Evolutionary conservation across 2,329 filamentous ascomycete genomes (phyloP).

Genomic region (Epichloe hybrida): DNA sequence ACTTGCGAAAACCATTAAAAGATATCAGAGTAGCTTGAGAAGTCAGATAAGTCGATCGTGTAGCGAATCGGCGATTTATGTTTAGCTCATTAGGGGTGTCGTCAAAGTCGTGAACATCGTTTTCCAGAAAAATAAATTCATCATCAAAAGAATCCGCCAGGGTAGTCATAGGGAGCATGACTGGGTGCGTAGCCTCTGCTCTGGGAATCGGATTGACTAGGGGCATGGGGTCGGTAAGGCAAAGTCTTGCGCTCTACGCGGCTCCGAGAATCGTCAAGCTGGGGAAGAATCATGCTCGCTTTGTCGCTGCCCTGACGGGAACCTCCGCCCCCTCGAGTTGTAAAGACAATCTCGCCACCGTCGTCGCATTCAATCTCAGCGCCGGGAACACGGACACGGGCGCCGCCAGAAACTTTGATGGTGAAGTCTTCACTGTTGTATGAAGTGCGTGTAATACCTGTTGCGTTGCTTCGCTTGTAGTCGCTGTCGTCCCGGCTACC

Average conservation of each 20-base stretch:
- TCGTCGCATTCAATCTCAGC: conserved; percentile 45
- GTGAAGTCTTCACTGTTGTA: conserved; percentile 42
- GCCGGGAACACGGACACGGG: conserved; percentile 41
- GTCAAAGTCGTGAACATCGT: background rate
- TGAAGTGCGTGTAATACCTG: conserved; percentile 42
- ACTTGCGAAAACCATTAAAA: background rate
- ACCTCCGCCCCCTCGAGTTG: conserved; percentile 14
- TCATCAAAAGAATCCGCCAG: conserved; percentile 19
- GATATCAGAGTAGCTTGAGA: background rate
- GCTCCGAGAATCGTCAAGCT: conserved; percentile 30
- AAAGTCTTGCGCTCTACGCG: conserved; percentile 30
- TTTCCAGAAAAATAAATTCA: background rate
- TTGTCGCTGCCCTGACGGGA: conserved; percentile 36
- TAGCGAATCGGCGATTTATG: conserved; percentile 4
- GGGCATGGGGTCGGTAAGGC: conserved; percentile 30
- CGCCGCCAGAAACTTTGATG: conserved; percentile 43
- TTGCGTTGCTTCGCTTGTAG: conserved; percentile 47
- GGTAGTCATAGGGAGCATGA: conserved; percentile 16
- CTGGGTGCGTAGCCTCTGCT: conserved; percentile 20
- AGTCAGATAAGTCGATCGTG: background rate
- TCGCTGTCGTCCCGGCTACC: conserved; percentile 51
- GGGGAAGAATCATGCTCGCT: conserved; percentile 32
- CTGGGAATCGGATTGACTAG: conserved; percentile 36
- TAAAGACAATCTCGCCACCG: conserved; percentile 47
- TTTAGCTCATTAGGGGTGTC: conserved; percentile 12